Base-by-base conservation (phyloP, 2,329 filamentous ascomycete genomes). In the Karstenula rhodostoma region DNA sequence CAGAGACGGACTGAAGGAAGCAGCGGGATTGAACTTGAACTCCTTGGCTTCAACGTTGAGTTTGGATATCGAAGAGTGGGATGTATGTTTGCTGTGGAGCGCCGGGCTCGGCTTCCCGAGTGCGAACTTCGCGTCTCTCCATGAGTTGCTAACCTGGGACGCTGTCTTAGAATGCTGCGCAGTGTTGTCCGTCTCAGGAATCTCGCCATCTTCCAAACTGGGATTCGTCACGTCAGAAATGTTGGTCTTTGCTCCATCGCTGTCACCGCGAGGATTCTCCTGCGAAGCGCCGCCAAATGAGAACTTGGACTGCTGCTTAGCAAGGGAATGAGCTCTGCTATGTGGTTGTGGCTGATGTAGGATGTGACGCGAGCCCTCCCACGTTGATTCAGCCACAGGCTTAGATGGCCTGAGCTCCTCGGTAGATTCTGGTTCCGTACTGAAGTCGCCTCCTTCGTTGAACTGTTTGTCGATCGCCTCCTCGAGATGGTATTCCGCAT, bases 21-120 rank as follows among this genome's bases (percentile, higher is more conserved):
- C 79, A 37, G 77, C 77, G 7, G 86, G 86, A 57, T 90, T 85
- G 78, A 94, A 94, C 69, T 90, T 85, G 82, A 97, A 97, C 72
- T 95, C 92, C 49, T 93, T 91, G 0, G 94, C 94, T 63, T 90
- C 87, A 32, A 96, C 93, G 70, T 98, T 98, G 68, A 98, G 85
- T 67, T 89, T 94, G 0, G 93, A 92, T 46, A 89, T 78, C 0
- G 84, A 94, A 3, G 88, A 83, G 69, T 90, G 92, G 73, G 89
- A 90, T 19, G 83, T 84, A 71, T 93, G 90, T 64, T 85, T 86
- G 71, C 72, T 76, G 60, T 79, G 77, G 50, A 70, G 64, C 8
- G 69, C 69, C 43, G 73, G 72, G n/a, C 63, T 60, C 50, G 74
- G 64, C 56, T 75, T 77, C 55, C 66, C 70, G 51, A 74, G 72